Base-by-base conservation (phyloP, 257 asterid species). In the Apocynum venetum region DNA sequence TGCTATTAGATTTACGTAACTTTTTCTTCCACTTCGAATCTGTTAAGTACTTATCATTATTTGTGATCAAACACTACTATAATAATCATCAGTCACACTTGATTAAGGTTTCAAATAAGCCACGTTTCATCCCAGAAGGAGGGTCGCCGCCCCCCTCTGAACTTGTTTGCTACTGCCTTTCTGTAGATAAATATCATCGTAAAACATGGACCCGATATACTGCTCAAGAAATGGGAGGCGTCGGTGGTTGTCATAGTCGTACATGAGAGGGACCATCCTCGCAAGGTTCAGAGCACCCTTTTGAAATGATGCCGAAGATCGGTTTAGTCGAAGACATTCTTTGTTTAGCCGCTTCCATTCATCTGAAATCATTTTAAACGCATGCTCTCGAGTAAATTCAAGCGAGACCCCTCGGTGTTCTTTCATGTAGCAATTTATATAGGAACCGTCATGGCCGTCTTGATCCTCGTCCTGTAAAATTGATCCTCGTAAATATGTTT, bases 381-480 rank as follows among this genome's bases (percentile, higher is more conserved):
- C 86, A 61, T 72, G 83, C n/a, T 78, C 74, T 55, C 80, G 71
- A 1, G 84, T 89, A 31, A 12, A 66, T 59, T 87, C 81, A 35
- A 74, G 3, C 7, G 88, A 59, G 2, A 75, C 61, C 8, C 60
- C 84, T 1, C 71, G 4, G 31, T 80, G 74, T 31, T 89, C 86
- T 68, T 86, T 81, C 81, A 89, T 43, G 76, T 79, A 85, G 82
- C 78, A 87, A 20, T 85, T 80, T 7, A 87, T 55, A 20, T 84
- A 87, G 0, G 89, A 87, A 12, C 91, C 87, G 57, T 85, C 89
- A 13, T 73, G 25, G 15, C 89, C 89, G 49, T 77, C 78, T 84
- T 87, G 88, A 9, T 83, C 57, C 79, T 89, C 89, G n/a, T 89
- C 92, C 89, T 85, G 74, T 7, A 35, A 59, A 1, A 35, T 0